These are phyloP conservation scores for Fragilaria crotonensis DNA, from an alignment of 108 stramenopile species.

Conservation along the genomic window DNA sequence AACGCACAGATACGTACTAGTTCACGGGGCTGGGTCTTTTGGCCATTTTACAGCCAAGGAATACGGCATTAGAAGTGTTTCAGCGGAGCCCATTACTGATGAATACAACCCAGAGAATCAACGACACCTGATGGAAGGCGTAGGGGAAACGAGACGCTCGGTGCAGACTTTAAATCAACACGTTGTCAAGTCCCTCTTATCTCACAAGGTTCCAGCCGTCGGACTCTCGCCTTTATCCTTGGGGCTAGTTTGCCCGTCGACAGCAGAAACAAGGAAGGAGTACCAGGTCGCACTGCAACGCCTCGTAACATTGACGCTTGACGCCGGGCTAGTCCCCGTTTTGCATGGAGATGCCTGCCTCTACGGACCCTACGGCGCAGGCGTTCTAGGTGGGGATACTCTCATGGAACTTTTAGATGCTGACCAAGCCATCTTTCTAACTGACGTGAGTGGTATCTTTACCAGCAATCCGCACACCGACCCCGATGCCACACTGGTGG, in stretches of 20 bases:
- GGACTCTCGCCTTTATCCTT: constrained; percentile 58
- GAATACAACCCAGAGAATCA: neutral
- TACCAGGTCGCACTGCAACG: constrained; percentile 11
- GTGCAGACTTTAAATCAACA: constrained; percentile 62
- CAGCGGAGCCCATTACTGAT: constrained; percentile 1
- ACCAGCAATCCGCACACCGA: constrained; percentile 45
- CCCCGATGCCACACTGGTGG: constrained; percentile 37
- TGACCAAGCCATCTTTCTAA: constrained; percentile 49
- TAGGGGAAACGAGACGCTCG: constrained; percentile 48
- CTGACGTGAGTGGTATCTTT: constrained; percentile 75
- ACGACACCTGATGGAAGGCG: constrained; percentile 32
- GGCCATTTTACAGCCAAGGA: constrained; percentile 70
- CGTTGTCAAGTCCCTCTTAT: constrained; percentile 35
- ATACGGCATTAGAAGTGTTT: constrained; percentile 39
- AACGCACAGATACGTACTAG: constrained; percentile 32
- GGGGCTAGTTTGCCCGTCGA: neutral
- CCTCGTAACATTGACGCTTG: constrained; percentile 27
- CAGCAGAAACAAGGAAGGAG: neutral
- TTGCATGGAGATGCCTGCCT: constrained; percentile 82
- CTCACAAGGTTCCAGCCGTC: constrained; percentile 50
- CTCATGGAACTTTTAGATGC: constrained; percentile 44
- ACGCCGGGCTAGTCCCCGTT: constrained; percentile 66
- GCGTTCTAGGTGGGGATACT: constrained; percentile 67
- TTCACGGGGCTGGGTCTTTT: constrained; percentile 82
- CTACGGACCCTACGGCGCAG: constrained; percentile 43